A percentile compares a stretch with the other conserved stretches of the same genome.
Evolutionary conservation across 768 basidiomycete genomes (phyloP).

Genomic region (Amanita phalloides): DNA sequence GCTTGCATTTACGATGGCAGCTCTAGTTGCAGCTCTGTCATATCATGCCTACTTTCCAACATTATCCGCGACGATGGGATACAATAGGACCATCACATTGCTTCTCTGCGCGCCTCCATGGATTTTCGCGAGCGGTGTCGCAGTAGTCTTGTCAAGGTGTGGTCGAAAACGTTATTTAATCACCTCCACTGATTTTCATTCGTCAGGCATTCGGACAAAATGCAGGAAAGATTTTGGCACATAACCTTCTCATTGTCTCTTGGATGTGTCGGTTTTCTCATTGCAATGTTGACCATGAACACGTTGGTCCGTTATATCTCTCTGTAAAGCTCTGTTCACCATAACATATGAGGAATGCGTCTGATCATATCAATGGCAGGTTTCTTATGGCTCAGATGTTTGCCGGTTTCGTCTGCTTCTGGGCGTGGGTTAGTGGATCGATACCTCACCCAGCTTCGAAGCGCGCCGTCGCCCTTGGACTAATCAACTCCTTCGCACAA

Average conservation of each 20-base stretch:
- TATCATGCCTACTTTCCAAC: slow-evolving; percentile 73
- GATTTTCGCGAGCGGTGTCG: slow-evolving; percentile 46
- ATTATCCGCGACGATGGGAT: slow-evolving; percentile 59
- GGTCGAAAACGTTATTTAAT: neutral
- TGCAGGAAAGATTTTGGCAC: slow-evolving; percentile 64
- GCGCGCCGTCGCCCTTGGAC: slow-evolving; percentile 76
- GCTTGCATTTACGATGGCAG: slow-evolving; percentile 23
- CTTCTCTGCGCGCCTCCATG: slow-evolving; percentile 51
- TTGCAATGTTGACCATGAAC: slow-evolving; percentile 56
- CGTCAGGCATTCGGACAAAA: slow-evolving; percentile 57
- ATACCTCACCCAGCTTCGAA: slow-evolving; percentile 66
- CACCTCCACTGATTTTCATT: neutral
- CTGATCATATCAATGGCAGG: slow-evolving; percentile 21
- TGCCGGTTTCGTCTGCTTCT: slow-evolving; percentile 58
- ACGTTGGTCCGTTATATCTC: slow-evolving; percentile 53
- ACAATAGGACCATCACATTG: slow-evolving; percentile 49
- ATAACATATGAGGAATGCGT: neutral
- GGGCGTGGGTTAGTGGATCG: slow-evolving; percentile 42
- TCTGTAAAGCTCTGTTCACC: slow-evolving; percentile 29
- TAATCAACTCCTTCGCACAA: slow-evolving; percentile 74
- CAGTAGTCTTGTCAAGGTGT: slow-evolving; percentile 43
- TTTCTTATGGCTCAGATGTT: slow-evolving; percentile 74
- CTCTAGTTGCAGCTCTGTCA: slow-evolving; percentile 43
- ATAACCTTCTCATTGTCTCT: slow-evolving; percentile 38
- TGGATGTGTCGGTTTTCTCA: slow-evolving; percentile 59